A percentile compares a stretch with the other conserved stretches of the same genome.
These are phyloP conservation scores for Backusella psychrophila DNA, from an alignment of 192 early-diverging fungal species.

Conservation along the genomic window DNA sequence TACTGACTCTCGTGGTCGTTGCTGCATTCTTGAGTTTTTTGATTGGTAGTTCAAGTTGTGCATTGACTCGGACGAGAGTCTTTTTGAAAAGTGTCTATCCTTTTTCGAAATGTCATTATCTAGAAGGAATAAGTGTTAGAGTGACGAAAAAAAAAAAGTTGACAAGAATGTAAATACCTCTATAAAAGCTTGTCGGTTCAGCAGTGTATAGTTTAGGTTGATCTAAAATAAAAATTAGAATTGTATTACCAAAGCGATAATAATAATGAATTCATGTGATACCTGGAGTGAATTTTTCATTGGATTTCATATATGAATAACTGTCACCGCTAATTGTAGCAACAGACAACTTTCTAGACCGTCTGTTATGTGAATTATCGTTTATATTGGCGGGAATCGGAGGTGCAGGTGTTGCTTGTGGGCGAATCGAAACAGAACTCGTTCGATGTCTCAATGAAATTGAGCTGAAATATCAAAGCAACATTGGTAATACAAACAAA, in stretches of 20 bases:
- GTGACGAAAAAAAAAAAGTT: too few species aligned
- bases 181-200: background rate
- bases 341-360: background rate
- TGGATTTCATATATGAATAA: conserved; percentile 5
- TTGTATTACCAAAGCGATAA: background rate
- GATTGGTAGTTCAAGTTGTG: background rate
- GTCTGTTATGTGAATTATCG: background rate
- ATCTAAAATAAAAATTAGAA: background rate
- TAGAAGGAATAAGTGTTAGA: background rate
- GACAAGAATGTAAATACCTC: background rate
- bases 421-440: background rate
- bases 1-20: background rate
- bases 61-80: background rate
- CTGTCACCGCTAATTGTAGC: conserved; percentile 7
- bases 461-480: background rate
- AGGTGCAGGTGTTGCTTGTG: background rate
- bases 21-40: background rate
- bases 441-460: background rate
- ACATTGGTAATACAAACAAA: background rate
- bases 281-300: background rate
- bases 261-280: background rate
- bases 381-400: background rate
- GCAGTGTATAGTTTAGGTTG: background rate
- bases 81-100: background rate
- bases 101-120: background rate